Evolutionary conservation across 192 early-diverging fungal species (phyloP), one percentile per base, ranked within the genome.

Genomic region (Backusella mclennaniae): DNA sequence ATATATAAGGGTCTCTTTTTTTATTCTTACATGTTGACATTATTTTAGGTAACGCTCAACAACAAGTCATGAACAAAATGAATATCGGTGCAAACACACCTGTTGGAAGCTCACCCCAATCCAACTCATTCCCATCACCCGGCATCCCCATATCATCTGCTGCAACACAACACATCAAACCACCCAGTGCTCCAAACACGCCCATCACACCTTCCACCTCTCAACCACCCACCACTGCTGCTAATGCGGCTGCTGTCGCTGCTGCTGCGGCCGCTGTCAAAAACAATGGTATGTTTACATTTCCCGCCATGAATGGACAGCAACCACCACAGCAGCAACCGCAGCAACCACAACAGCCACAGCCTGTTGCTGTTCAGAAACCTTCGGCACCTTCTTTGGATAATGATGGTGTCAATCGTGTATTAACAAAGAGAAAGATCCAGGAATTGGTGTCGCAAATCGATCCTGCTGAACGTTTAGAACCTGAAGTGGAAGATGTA

Each of bases 371-470:
- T 9, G 46, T 67, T 12, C 35, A 31, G 4, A 38, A 52, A 42
- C 53, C 36, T 31, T 69, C 66, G 6, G 49, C 59, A 26, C 41
- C 66, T 41, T 33, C 73, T 0, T 44, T 82, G 26, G 82, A 84
- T 46, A 73, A 36, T 12, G 82, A 79, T 49, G 76, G 79, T 3
- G 53, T 68, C 7, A 75, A 77, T 23, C 79, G 77, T 26, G 84
- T 92, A 67, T 82, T 94, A 42, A 87, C 89, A 8, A 94, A 93
- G 77, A 89, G 93, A 66, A 95, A 93, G 82, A 89, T 96, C 79
- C 91, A 94, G 70, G 93, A 96, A 78, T 84, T 96, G 36, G 92
- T 95, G n/a, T 89, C 87, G 36, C 92, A 95, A 72, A 92, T 96
- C 26, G 95, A 95, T 80, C 90, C 92, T 9, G 88, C 82, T 19